These are phyloP conservation scores for Auricularia cornea DNA, from an alignment of 768 basidiomycete genomes.

Conservation along the genomic window DNA sequence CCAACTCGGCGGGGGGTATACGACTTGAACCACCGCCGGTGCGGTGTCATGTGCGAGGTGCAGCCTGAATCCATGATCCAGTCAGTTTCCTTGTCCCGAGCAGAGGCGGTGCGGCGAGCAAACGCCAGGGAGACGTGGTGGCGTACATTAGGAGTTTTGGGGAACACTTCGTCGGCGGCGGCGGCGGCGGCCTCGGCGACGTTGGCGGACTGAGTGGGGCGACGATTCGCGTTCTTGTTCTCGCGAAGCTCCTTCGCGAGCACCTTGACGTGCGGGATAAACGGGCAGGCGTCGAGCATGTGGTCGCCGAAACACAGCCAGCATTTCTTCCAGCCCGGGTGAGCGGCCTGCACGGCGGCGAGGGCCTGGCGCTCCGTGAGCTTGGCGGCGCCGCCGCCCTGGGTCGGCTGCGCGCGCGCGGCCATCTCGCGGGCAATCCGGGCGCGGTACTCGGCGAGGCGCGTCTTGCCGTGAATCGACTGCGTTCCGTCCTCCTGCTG, in stretches of 20 bases:
- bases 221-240: neutral
- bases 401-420: neutral
- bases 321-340: neutral
- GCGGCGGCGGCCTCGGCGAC: neutral
- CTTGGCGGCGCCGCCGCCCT: neutral
- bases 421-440: too few relatives aligned
- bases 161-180: neutral
- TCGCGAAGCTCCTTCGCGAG: neutral
- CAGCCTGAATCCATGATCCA: constrained; percentile 27
- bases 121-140: neutral
- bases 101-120: neutral
- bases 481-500: neutral
- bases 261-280: neutral
- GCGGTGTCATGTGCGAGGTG: constrained; percentile 27
- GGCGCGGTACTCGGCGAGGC: too few relatives aligned
- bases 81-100: constrained; percentile 3
- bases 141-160: neutral
- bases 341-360: neutral
- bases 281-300: neutral
- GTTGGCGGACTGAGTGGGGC: neutral
- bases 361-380: neutral
- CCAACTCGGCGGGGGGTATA: constrained; percentile 13
- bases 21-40: constrained; percentile 20
- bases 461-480: too few relatives aligned
- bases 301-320: neutral